Evolutionary conservation across 2,329 filamentous ascomycete genomes (phyloP).

Genomic region (Ilyonectria sp.): DNA sequence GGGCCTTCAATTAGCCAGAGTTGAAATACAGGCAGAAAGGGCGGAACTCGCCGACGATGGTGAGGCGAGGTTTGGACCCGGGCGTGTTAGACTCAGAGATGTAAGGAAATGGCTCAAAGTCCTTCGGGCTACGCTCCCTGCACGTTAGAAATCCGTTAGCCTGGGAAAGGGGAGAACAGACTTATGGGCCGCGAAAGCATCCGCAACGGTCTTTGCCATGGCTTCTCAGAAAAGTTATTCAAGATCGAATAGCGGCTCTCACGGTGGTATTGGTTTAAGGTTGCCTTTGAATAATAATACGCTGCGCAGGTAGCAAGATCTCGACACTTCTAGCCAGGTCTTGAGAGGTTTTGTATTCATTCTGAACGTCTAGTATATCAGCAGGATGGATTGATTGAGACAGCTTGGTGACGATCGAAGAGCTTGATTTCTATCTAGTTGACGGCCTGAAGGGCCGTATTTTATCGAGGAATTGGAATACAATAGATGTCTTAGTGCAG

Average conservation of each 20-base stretch:
- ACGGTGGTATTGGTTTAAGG: not conserved
- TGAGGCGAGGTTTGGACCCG: constrained; percentile 9
- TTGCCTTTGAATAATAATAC: not conserved
- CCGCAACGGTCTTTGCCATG: constrained; percentile 12
- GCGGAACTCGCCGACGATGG: constrained; percentile 4
- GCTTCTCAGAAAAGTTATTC: not conserved
- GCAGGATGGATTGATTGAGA: too few relatives aligned
- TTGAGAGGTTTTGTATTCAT: not conserved
- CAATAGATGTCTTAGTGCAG: too few relatives aligned
- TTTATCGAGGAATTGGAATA: too few relatives aligned
- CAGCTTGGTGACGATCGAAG: too few relatives aligned
- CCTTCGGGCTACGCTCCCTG: not conserved
- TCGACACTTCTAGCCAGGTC: not conserved
- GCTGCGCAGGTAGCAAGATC: not conserved
- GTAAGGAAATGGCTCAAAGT: constrained; percentile 5
- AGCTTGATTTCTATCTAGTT: too few relatives aligned
- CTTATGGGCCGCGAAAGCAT: constrained; percentile 5
- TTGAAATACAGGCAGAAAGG: constrained; percentile 3
- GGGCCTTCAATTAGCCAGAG: not conserved
- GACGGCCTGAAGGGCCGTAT: too few relatives aligned
- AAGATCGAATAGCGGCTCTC: not conserved
- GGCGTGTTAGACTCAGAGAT: constrained; percentile 6
- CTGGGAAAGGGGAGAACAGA: not conserved
- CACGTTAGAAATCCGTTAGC: constrained; percentile 3
- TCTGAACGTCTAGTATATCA: not conserved